A percentile compares a stretch with the other conserved stretches of the same genome.
These are phyloP conservation scores for Daldinia childiae DNA, from an alignment of 495 filamentous ascomycete species.

Conservation along the genomic window DNA sequence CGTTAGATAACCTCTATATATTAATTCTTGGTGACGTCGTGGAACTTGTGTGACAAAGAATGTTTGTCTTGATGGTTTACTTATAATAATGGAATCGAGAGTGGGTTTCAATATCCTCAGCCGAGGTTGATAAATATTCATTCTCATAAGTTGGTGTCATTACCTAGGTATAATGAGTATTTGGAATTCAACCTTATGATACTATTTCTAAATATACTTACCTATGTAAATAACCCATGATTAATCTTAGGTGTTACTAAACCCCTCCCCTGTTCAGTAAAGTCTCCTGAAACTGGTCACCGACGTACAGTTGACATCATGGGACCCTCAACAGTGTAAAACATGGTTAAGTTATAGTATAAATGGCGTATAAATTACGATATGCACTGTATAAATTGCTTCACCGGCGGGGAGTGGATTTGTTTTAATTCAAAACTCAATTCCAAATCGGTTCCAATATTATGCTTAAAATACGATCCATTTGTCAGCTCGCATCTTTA, in stretches of 20 bases:
- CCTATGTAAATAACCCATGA: not conserved
- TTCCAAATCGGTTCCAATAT: not conserved
- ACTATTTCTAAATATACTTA: not conserved
- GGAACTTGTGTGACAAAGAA: slow-evolving; percentile 17
- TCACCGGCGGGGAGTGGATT: not conserved
- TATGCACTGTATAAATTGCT: not conserved
- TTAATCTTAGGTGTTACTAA: not conserved
- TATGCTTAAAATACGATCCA: not conserved
- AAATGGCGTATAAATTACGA: not conserved
- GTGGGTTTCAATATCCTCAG: slow-evolving; percentile 3
- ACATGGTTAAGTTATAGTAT: not conserved
- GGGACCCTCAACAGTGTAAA: not conserved
- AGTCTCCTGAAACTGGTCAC: not conserved
- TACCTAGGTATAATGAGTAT: slow-evolving; percentile 3
- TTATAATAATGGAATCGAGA: slow-evolving; percentile 13
- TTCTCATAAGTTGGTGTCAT: slow-evolving; percentile 8
- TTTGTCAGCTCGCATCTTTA: not conserved
- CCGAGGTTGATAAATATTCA: slow-evolving; percentile 26
- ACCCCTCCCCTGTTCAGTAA: not conserved
- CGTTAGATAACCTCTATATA: slow-evolving; percentile 1
- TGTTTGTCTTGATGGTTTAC: slow-evolving; percentile 3
- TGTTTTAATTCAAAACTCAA: not conserved
- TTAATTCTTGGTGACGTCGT: slow-evolving; percentile 3
- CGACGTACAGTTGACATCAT: slow-evolving; percentile 20
- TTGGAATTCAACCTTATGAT: slow-evolving; percentile 24